Conservation (phyloP, 495 filamentous ascomycete genomes). For the Immersiella caudata region DNA sequence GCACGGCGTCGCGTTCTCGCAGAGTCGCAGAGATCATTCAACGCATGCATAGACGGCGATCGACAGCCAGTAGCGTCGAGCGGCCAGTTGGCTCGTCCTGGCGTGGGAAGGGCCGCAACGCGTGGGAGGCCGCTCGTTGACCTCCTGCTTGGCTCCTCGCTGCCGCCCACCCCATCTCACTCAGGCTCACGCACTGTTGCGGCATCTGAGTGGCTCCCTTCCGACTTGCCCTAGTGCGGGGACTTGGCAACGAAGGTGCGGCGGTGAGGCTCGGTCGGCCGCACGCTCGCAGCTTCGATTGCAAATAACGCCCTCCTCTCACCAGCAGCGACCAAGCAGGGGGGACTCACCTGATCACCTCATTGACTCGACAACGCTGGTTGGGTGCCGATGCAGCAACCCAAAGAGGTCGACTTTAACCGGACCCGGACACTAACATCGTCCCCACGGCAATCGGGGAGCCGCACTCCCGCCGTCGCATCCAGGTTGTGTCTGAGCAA, state of each 20-base stretch:
- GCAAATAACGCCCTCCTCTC: not conserved
- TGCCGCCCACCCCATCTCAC: not conserved
- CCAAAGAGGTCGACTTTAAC: conserved; percentile 11
- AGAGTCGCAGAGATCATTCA: conserved; percentile 20
- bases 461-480: not conserved
- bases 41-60: conserved; percentile 14
- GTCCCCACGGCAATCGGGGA: not conserved
- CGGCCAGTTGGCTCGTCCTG: not conserved
- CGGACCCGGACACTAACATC: conserved; percentile 13
- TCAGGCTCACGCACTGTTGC: not conserved
- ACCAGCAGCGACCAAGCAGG: not conserved
- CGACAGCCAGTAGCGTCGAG: conserved; percentile 11
- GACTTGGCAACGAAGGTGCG: conserved; percentile 15
- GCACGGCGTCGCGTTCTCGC: conserved; percentile 16
- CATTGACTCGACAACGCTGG: not conserved
- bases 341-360: conserved; percentile 20
- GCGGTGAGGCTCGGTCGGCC: conserved; percentile 20
- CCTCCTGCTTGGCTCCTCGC: too few relatives aligned
- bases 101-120: not conserved
- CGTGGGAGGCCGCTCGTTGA: conserved; percentile 18
- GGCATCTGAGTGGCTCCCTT: conserved; percentile 10
- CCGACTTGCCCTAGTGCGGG: not conserved
- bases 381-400: conserved; percentile 12
- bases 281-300: not conserved
- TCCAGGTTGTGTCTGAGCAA: not conserved